Evolutionary conservation across 139 green algal species (phyloP), one percentile per base, ranked within the genome.

Genomic region (Penium margaritaceum): DNA sequence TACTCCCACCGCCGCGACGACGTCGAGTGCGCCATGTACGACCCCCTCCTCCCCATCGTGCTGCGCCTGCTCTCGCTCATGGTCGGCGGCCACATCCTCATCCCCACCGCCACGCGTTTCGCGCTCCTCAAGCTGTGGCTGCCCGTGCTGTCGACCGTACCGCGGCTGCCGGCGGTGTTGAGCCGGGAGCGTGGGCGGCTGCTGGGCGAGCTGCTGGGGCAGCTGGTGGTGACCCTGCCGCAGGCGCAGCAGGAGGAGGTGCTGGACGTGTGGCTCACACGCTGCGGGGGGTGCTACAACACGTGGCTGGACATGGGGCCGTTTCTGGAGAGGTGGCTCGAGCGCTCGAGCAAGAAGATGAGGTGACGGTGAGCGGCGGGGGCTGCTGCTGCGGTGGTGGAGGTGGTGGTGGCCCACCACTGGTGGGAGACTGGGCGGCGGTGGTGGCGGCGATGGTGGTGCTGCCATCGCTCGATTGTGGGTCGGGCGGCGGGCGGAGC

Each of bases 11-110:
- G 47, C 27, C n/a, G 29, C 6, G 29, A 58, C 15, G n/a, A n/a
- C 47, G 47, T n/a, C n/a, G 47, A 58, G 29, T 21, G n/a, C 47
- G 47, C 47, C 47, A 58, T 58, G 47, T 58, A 58, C 47, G 47
- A 58, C 15, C 47, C 47, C 7, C 29, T 58, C n/a, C 47, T 58
- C 9, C 47, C 47, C 29, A 58, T 58, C 6, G 29, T 58, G 27
- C 47, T 58, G 47, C 47, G 47, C 5, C 47, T 58, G 15, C 47
- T 58, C 6, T 33, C 47, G n/a, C 47, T 58, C 7, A 58, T 58
- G 47, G 47, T 58, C n/a, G 47, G 47, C 2, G 47, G 47, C 3
- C 47, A 58, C 47, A n/a, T n/a, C 47, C 27, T 58, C 47, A 58
- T 58, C 47, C 47, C 47, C 47, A 58, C 47, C 7, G 29, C 27